Evolutionary conservation across 176 grass and related monocot species (phyloP), one percentile per base, ranked within the genome.

Genomic region (Zoysia pacifica): DNA sequence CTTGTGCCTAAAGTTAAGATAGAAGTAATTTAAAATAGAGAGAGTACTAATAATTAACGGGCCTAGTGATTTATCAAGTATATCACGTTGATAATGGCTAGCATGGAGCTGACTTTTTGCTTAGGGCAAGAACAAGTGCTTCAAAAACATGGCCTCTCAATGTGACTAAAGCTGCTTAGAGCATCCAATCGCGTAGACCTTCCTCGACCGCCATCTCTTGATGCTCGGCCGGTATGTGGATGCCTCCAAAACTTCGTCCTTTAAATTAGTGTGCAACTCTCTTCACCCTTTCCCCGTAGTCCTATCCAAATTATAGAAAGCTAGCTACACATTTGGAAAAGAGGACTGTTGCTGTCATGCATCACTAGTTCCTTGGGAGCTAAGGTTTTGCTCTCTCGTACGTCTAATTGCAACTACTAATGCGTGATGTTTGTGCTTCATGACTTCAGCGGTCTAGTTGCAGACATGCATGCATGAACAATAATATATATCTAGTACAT

Each of bases 311-410:
- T 37, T 40, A 77, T 67, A 62, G 13, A 89, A 85, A 76, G 77
- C 45, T 1, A 2, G 72, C 20, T n/a, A 28, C 80, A 74, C 80
- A 81, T 71, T 76, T 77, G 77, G 43, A 12, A 81, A 58, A 89
- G 72, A 81, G 10, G 13, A 81, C 81, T 56, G 38, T 61, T 72
- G 72, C 77, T 72, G 72, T 81, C 82, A 81, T 62, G 59, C 59
- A 36, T 15, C 60, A 76, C 82, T 81, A 81, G 61, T 85, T 85
- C 77, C 87, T 89, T 89, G 87, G 72, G 50, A 77, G 87, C 78
- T 85, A 89, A 89, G 87, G 72, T 77, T 89, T 81, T 72, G 59
- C 36, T 38, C 47, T 2, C 39, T 61, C 48, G 44, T 49, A 2
- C 11, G 8, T 62, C 20, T 62, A 36, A 11, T 11, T 36, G 59